Evolutionary conservation across 225 moss, liverwort and hornwort species (phyloP).

Genomic region (Neckera pumila): DNA sequence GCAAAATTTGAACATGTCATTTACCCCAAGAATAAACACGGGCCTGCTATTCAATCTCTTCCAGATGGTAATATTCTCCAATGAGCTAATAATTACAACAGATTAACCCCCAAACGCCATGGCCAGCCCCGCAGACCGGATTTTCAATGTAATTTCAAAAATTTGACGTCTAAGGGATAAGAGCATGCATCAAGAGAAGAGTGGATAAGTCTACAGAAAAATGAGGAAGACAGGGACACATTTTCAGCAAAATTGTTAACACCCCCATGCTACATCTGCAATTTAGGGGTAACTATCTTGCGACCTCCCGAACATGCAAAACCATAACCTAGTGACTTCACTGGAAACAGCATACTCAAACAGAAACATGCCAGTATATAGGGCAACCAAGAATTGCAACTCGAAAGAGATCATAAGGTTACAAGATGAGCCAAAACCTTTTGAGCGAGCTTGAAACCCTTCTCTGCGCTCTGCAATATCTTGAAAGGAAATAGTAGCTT

Average conservation of each 20-base stretch:
- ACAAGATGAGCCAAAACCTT: slow-evolving; percentile 14
- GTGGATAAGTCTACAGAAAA: neutral
- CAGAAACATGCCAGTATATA: neutral
- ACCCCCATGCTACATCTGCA: neutral
- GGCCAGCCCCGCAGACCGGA: neutral
- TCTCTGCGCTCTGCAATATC: slow-evolving; percentile 36
- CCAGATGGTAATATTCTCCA: neutral
- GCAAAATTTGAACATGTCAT: slow-evolving; percentile 9
- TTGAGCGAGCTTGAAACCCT: slow-evolving; percentile 12
- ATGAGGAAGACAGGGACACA: neutral
- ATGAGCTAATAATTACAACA: neutral
- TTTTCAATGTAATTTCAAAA: neutral
- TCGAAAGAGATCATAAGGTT: neutral
- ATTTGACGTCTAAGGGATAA: neutral
- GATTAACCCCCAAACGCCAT: neutral
- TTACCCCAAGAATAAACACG: neutral
- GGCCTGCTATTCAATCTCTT: neutral
- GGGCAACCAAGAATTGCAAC: neutral
- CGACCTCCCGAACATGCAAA: neutral
- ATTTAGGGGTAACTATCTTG: neutral
- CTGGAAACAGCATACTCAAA: neutral
- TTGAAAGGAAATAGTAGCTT: slow-evolving; percentile 30
- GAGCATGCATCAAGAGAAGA: neutral
- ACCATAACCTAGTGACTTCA: neutral
- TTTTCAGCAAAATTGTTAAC: neutral